A percentile compares a stretch with the other conserved stretches of the same genome.
Evolutionary conservation across 1,284 basidiomycete species (phyloP).

Genomic region (Boletellus sp.): DNA sequence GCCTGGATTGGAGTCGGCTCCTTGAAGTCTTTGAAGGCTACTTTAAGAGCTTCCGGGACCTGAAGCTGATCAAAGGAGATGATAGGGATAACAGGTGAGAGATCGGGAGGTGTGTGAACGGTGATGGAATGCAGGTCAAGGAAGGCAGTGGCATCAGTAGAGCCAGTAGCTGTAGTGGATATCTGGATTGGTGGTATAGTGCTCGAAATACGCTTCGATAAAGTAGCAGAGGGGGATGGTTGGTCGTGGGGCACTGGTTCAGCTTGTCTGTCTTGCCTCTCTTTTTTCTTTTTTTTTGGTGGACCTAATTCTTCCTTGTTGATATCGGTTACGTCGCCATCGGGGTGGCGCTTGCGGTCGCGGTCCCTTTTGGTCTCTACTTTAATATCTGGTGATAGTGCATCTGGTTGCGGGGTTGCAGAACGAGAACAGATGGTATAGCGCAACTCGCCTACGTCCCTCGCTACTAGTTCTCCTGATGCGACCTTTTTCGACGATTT

Average conservation of each 20-base stretch:
- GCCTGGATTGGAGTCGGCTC: conserved; percentile 96
- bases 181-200: conserved; percentile 3
- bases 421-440: not conserved
- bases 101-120: conserved; percentile 53
- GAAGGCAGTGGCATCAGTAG: conserved; percentile 57
- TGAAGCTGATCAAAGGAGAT: conserved; percentile 75
- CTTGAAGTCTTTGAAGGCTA: conserved; percentile 70
- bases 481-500: not conserved
- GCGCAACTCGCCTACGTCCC: conserved; percentile 8
- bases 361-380: conserved; percentile 29
- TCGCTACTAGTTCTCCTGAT: not conserved
- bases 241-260: conserved; percentile 13
- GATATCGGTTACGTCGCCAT: conserved; percentile 5
- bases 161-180: conserved; percentile 22
- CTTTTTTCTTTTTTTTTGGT: conserved; percentile 31
- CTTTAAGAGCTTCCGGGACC: conserved; percentile 60
- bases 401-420: not conserved
- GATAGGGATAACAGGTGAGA: conserved; percentile 60
- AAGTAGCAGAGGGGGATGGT: conserved; percentile 13
- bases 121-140: conserved; percentile 73
- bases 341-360: conserved; percentile 28
- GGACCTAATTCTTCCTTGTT: conserved; percentile 6
- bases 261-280: conserved; percentile 24
- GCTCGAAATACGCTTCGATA: conserved; percentile 13
- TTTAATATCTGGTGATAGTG: conserved; percentile 1